Base-by-base conservation (phyloP, 2,329 filamentous ascomycete species). In the Tolypocladium cylindrosporum region DNA sequence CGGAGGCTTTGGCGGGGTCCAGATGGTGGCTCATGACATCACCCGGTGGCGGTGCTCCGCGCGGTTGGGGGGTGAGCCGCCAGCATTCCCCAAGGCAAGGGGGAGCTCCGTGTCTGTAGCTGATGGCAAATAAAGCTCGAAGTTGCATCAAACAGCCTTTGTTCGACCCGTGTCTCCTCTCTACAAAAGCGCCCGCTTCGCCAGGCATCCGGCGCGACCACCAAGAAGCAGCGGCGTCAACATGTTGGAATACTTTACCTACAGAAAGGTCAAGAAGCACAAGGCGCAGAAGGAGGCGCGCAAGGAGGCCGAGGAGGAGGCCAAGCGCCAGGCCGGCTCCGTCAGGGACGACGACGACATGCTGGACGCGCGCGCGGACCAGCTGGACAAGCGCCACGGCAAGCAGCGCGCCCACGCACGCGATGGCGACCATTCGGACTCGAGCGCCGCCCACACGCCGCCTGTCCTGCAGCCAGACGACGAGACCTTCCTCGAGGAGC, bases 181-280 rank as follows among this genome's bases (percentile, higher is more conserved):
- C 10, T 36, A 31, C 54, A 51, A 53, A 27, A 52, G 10, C 48
- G 11, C 9, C 4, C 31, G 31, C 48, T 8, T 21, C 31, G 48
- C 48, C 48, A 52, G 31, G 10, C 48, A 6, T 14, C 48, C 48
- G 13, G 19, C 13, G 2, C 48, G 16, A 19, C 31, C 19, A 19
- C 31, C 19, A 2, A 16, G 6, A 14, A 52, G 31, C 48, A 52
- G 48, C 48, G 4, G 19, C 48, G 9, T 21, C 66, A 74, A 62
- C 54, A 87, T 87, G 85, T 67, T 87, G 61, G 83, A 87, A 69
- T 86, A 83, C 69, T 80, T 87, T 63, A 73, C 77, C 41, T 81
- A 79, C 74, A 86, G 82, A 68, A 87, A 85, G 69, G 73, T 78
- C 66, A 86, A 85, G 73, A 84, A 86, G 71, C 72, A 80, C 67